A percentile compares a stretch with the other conserved stretches of the same genome.
These are phyloP conservation scores for Alternaria incomplexa DNA, from an alignment of 2,329 filamentous ascomycete species.

Conservation along the genomic window DNA sequence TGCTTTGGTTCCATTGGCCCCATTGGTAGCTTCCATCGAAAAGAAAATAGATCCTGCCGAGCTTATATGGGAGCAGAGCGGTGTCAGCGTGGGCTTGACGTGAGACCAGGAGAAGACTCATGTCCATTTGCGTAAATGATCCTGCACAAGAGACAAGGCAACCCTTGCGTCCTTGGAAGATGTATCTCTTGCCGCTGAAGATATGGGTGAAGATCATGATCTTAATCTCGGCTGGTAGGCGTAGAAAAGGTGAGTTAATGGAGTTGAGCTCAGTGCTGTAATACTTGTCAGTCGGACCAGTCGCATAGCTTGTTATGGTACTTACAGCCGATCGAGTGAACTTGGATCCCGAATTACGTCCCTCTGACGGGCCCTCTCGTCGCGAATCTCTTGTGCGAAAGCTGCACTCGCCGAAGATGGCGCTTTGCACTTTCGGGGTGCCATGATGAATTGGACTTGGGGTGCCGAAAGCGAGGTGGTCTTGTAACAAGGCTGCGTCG, in stretches of 20 bases:
- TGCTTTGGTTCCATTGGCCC: too few relatives aligned
- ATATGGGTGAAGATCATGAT: neutral
- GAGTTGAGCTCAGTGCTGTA: neutral
- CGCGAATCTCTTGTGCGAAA: too few relatives aligned
- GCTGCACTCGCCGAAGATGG: rapidly evolving
- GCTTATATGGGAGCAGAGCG: neutral
- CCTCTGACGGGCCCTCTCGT: neutral
- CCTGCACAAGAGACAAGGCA: too few relatives aligned
- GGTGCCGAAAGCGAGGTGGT: neutral
- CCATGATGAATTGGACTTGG: neutral
- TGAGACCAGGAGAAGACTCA: neutral
- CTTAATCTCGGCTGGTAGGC: neutral
- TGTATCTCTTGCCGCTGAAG: neutral
- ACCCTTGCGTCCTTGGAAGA: rapidly evolving
- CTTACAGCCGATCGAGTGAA: neutral
- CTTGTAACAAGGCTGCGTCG: neutral
- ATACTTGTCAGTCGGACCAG: rapidly evolving
- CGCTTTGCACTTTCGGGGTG: neutral
- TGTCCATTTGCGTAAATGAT: rapidly evolving
- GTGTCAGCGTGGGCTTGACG: neutral
- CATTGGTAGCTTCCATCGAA: neutral
- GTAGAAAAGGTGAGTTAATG: neutral
- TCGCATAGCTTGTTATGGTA: neutral
- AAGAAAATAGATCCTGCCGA: rapidly evolving
- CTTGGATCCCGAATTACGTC: neutral